phyloP scores from a whole-genome alignment of 1,284 basidiomycete species.

The Fomes fomentarius region DNA sequence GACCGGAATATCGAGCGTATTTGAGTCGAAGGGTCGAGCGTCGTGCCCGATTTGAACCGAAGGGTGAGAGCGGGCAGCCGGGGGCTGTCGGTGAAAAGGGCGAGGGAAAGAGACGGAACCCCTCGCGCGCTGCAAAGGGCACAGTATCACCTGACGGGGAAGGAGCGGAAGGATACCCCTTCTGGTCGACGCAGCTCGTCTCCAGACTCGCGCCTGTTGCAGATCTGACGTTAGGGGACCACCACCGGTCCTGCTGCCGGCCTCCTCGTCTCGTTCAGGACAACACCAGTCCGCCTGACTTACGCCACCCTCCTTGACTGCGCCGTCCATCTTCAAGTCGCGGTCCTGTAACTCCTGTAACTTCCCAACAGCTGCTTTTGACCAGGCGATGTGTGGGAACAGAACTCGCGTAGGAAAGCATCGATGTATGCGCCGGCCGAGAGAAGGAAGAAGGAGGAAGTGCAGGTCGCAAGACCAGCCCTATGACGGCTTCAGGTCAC shows the following conservation, averaged over 20 bases:
- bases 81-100: conserved; percentile 2
- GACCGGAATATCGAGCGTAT: conserved; percentile 17
- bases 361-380: too few relatives aligned
- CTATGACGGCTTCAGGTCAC: too few relatives aligned
- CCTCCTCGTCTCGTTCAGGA: not conserved
- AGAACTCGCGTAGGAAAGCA: too few relatives aligned
- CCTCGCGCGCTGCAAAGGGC: not conserved
- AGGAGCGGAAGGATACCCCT: conserved; percentile 9
- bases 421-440: too few relatives aligned
- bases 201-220: not conserved
- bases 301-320: too few relatives aligned
- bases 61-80: conserved; percentile 17
- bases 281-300: not conserved
- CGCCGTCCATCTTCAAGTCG: too few relatives aligned
- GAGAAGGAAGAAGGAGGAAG: too few relatives aligned
- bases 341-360: too few relatives aligned
- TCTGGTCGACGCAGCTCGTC: not conserved
- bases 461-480: too few relatives aligned
- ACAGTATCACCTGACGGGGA: conserved; percentile 19
- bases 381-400: too few relatives aligned
- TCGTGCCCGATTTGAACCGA: conserved; percentile 19
- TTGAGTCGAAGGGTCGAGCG: conserved; percentile 5
- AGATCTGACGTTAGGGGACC: not conserved
- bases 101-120: conserved; percentile 16
- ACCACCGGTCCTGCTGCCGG: not conserved